Evolutionary conservation across 2,329 filamentous ascomycete genomes (phyloP).

Genomic region (Mycosphaerella sp.): DNA sequence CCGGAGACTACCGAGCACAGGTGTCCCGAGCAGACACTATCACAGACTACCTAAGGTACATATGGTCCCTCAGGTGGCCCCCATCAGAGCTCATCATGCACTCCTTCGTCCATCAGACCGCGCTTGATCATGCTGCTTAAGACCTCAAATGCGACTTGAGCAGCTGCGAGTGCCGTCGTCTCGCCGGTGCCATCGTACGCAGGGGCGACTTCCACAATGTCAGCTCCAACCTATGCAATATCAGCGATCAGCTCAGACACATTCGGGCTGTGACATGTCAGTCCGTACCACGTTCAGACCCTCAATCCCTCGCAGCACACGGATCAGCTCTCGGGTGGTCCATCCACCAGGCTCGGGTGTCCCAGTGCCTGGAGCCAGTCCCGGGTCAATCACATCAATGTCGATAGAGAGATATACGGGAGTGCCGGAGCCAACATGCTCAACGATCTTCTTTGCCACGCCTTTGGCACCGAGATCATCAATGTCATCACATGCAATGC

Average conservation of each 20-base stretch:
- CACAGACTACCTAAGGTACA: no score
- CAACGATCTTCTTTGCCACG: conserved; percentile 63
- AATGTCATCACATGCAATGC: conserved; percentile 78
- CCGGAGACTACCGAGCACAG: no score
- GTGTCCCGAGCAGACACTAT: neutral
- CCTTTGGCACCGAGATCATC: conserved; percentile 71
- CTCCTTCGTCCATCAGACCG: conserved; percentile 10
- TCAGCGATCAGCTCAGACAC: conserved; percentile 29
- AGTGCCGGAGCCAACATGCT: conserved; percentile 63
- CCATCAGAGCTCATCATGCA: conserved; percentile 6
- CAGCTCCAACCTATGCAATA: conserved; percentile 60
- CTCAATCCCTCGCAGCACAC: conserved; percentile 75
- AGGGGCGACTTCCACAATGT: conserved; percentile 83
- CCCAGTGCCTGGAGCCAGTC: conserved; percentile 58
- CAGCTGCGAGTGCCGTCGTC: conserved; percentile 73
- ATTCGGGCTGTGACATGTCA: neutral
- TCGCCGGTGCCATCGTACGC: conserved; percentile 76
- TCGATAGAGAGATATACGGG: conserved; percentile 78
- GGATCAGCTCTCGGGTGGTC: conserved; percentile 81
- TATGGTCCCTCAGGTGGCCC: neutral
- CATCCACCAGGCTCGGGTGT: conserved; percentile 88
- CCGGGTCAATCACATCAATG: conserved; percentile 75
- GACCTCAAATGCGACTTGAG: conserved; percentile 81
- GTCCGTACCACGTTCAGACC: conserved; percentile 58
- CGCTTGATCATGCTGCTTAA: conserved; percentile 65